A percentile compares a stretch with the other conserved stretches of the same genome.
Evolutionary conservation across 768 basidiomycete genomes (phyloP).

Genomic region (Gelatoporia subvermispora): DNA sequence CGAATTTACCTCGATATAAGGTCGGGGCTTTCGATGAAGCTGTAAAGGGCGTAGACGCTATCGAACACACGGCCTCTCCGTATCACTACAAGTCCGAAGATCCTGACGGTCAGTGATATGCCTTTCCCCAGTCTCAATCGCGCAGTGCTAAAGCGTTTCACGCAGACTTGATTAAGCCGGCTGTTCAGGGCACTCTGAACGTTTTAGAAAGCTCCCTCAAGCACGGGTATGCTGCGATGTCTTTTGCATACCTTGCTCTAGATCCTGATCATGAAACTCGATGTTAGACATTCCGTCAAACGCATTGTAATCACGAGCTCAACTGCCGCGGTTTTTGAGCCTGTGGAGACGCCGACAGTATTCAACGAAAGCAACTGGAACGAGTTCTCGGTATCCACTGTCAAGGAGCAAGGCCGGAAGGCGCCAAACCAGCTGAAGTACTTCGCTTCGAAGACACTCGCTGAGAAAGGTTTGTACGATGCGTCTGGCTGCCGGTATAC

Average conservation of each 20-base stretch:
- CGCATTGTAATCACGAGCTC: conserved; percentile 71
- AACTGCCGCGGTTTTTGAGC: conserved; percentile 40
- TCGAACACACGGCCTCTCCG: conserved; percentile 18
- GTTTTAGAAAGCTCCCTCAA: conserved; percentile 30
- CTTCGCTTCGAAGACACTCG: conserved; percentile 58
- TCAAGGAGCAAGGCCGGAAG: conserved; percentile 23
- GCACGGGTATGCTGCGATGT: conserved; percentile 12
- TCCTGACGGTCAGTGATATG: conserved; percentile 5
- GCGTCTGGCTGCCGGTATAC: not conserved
- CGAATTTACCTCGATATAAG: not conserved
- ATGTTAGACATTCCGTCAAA: conserved; percentile 39
- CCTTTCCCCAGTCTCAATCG: not conserved
- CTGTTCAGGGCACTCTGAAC: conserved; percentile 37
- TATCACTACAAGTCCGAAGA: conserved; percentile 10
- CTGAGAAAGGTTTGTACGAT: conserved; percentile 35
- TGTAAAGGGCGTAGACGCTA: conserved; percentile 17
- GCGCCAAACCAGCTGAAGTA: conserved; percentile 40
- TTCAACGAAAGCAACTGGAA: conserved; percentile 49
- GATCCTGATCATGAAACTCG: too few relatives aligned
- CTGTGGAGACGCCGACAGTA: conserved; percentile 7
- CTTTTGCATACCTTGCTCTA: too few relatives aligned
- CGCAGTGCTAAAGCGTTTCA: not conserved
- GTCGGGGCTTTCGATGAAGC: conserved; percentile 20
- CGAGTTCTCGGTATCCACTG: conserved; percentile 20
- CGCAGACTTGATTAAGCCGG: conserved; percentile 35